Percentiles rank a stretch among this genome's conserved stretches.
Evolutionary conservation across 78 protist genomes (phyloP).

Genomic region (Planoprotostelium fungivorum): DNA sequence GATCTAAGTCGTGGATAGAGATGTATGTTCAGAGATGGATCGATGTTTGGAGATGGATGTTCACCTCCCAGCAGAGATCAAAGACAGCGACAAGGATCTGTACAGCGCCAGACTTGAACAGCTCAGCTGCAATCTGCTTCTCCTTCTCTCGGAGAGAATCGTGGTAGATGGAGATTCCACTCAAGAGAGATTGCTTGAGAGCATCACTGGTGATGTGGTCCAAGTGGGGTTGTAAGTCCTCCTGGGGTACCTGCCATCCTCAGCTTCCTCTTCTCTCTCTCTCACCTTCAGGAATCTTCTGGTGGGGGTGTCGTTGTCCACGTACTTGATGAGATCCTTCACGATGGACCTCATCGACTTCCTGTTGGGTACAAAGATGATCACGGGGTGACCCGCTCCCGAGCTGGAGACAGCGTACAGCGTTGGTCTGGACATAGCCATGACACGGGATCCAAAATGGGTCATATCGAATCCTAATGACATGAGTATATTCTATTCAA

Average conservation of each 20-base stretch:
- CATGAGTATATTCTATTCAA: background rate
- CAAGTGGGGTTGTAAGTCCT: constrained; percentile 35
- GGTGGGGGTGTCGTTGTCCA: constrained; percentile 13
- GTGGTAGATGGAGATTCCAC: constrained; percentile 99
- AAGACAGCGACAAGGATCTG: background rate
- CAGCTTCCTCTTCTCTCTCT: background rate
- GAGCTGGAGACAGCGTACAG: constrained; percentile 55
- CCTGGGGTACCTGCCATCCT: constrained; percentile 21
- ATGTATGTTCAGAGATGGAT: no score
- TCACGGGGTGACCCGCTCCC: constrained; percentile 59
- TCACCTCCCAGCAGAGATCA: background rate
- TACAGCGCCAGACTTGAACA: constrained; percentile 20
- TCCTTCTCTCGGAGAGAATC: constrained; percentile 95
- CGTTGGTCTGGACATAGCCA: constrained; percentile 88
- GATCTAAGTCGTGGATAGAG: no score
- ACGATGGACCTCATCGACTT: constrained; percentile 65
- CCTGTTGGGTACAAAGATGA: constrained; percentile 84
- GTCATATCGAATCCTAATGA: constrained; percentile 73
- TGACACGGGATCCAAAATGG: constrained; percentile 68
- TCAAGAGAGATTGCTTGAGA: constrained; percentile 77
- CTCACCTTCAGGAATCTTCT: background rate
- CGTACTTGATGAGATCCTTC: constrained; percentile 67
- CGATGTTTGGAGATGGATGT: background rate
- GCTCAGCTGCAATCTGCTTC: background rate
- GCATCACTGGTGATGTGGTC: constrained; percentile 54